A percentile compares a stretch with the other conserved stretches of the same genome.
These are phyloP conservation scores for Lavandula angustifolia DNA, from an alignment of 257 asterid genomes.

Conservation along the genomic window DNA sequence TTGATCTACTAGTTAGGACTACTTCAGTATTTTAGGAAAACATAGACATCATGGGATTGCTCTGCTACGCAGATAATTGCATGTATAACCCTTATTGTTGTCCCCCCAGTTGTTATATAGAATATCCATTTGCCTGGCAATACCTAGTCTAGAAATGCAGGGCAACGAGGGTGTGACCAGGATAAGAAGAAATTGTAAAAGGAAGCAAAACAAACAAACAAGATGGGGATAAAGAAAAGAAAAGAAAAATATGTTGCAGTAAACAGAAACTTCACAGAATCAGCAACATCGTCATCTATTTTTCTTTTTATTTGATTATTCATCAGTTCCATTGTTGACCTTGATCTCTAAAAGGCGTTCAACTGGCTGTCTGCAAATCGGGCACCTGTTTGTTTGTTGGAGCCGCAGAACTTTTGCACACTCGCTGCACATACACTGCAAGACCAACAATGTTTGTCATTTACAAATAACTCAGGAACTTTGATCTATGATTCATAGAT, in stretches of 20 bases:
- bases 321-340: conserved; percentile 63
- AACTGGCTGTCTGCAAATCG: conserved; percentile 95
- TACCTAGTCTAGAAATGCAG: conserved; percentile 28
- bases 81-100: too few relatives aligned
- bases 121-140: conserved; percentile 28
- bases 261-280: conserved; percentile 42
- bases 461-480: too few relatives aligned
- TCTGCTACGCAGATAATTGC: conserved; percentile 23
- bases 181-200: not conserved
- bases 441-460: conserved; percentile 8
- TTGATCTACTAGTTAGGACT: not conserved
- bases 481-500: too few relatives aligned
- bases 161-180: conserved; percentile 16
- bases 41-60: conserved; percentile 16
- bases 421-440: conserved; percentile 99
- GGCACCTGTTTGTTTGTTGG: conserved; percentile 85
- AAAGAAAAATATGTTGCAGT: not conserved
- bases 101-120: too few relatives aligned
- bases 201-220: conserved; percentile 18
- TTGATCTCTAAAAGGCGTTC: conserved; percentile 96
- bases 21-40: too few relatives aligned
- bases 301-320: conserved; percentile 32
- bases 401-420: conserved; percentile 93
- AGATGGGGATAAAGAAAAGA: not conserved
- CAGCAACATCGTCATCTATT: conserved; percentile 32